Percentiles rank a stretch among this genome's conserved stretches.
These are phyloP conservation scores for Nyssa sinensis DNA, from an alignment of 148 eudicot species.

Conservation along the genomic window DNA sequence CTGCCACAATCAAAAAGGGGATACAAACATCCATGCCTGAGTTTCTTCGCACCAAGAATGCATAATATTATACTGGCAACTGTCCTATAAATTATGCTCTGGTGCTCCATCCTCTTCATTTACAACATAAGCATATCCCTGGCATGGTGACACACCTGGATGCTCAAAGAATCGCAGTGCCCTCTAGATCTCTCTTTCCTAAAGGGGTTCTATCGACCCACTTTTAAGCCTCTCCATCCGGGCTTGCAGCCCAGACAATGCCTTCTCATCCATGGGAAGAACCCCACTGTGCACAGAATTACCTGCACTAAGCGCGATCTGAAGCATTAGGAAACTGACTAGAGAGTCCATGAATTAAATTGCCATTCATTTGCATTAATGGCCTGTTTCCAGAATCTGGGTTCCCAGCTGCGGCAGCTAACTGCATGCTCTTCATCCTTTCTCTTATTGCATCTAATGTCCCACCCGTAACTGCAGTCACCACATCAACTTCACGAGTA, in stretches of 20 bases:
- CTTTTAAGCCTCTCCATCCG: constrained; percentile 97
- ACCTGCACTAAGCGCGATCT: constrained; percentile 34
- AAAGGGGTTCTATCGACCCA: constrained; percentile 74
- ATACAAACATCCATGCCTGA: neutral
- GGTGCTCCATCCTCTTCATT: constrained; percentile 16
- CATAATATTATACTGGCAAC: neutral
- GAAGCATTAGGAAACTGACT: constrained; percentile 35
- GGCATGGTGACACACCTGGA: constrained; percentile 5
- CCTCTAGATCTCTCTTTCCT: constrained; percentile 11
- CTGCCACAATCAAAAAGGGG: constrained; percentile 1
- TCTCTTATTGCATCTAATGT: constrained; percentile 90
- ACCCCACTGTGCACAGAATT: constrained; percentile 62
- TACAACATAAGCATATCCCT: constrained; percentile 25
- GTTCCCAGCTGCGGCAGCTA: constrained; percentile 64
- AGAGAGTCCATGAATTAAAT: constrained; percentile 27
- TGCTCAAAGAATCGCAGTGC: neutral
- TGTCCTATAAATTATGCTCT: constrained; percentile 3
- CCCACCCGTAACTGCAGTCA: constrained; percentile 60
- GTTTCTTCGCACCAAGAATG: constrained; percentile 6
- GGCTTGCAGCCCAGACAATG: constrained; percentile 89
- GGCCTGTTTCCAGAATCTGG: constrained; percentile 63
- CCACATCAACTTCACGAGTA: neutral
- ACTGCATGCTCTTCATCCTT: constrained; percentile 90
- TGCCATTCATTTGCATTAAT: constrained; percentile 56
- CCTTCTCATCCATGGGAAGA: constrained; percentile 93